Conservation (phyloP, 768 basidiomycete species). For the Tylopilus rubrobrunneus region DNA sequence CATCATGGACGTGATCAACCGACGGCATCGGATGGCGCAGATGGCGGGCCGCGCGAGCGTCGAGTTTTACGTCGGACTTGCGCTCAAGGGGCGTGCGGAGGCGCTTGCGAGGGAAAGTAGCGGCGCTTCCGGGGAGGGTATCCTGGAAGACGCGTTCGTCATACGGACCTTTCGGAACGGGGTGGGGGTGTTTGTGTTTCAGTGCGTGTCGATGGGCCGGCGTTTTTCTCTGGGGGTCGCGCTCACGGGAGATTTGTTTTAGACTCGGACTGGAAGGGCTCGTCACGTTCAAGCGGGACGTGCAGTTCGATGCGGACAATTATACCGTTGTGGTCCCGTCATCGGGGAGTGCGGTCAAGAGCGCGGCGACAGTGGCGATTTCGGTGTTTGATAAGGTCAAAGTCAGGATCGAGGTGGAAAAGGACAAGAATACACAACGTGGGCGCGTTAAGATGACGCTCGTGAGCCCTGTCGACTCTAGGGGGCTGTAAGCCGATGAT, state of each 20-base stretch:
- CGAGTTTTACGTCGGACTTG: constrained; percentile 95
- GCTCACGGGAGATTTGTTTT: not conserved
- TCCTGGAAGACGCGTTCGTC: constrained; percentile 84
- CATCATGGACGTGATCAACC: constrained; percentile 81
- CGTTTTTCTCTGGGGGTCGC: not conserved
- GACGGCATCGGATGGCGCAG: constrained; percentile 92
- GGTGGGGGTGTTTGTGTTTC: constrained; percentile 91
- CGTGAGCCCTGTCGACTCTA: constrained; percentile 59
- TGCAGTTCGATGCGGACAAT: constrained; percentile 86
- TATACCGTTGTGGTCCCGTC: constrained; percentile 76
- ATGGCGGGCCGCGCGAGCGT: constrained; percentile 96
- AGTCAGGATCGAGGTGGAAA: constrained; percentile 90
- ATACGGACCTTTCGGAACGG: constrained; percentile 95
- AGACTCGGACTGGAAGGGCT: constrained; percentile 94
- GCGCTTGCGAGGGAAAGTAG: constrained; percentile 28
- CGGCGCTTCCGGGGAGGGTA: constrained; percentile 31
- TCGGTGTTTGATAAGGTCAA: constrained; percentile 92
- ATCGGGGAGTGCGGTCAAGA: not conserved
- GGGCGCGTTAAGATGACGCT: constrained; percentile 86
- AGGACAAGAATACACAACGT: constrained; percentile 90
- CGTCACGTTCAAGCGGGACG: constrained; percentile 89
- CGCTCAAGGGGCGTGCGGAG: constrained; percentile 66
- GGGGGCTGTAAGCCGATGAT: constrained; percentile 30
- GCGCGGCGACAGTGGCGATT: constrained; percentile 50
- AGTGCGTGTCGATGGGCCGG: constrained; percentile 47